Conservation (phyloP, 163 green algal genomes). For the Prototheca stagnorum region DNA sequence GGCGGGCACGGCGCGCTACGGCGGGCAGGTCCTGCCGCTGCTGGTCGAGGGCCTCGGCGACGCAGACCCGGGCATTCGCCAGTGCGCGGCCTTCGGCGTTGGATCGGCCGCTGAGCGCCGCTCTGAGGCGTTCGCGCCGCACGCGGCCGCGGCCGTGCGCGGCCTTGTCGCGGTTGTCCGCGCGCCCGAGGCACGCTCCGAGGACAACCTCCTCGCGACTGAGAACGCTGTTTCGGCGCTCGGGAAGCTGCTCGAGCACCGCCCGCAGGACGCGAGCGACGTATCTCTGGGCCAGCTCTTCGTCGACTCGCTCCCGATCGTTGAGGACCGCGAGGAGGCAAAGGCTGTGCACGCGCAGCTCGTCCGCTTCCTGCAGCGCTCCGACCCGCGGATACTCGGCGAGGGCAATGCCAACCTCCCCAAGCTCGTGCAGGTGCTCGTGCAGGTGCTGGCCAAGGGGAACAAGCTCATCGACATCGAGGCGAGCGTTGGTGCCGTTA, state of each 20-base stretch:
- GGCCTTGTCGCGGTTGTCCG: slow-evolving; percentile 31
- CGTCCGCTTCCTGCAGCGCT: slow-evolving; percentile 43
- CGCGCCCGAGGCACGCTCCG: slow-evolving; percentile 33
- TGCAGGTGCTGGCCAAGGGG: slow-evolving; percentile 42
- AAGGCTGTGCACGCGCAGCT: slow-evolving; percentile 52
- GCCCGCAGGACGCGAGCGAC: slow-evolving; percentile 33
- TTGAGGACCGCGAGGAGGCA: slow-evolving; percentile 31
- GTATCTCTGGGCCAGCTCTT: slow-evolving; percentile 16
- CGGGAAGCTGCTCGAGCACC: slow-evolving; percentile 55
- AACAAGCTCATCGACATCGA: slow-evolving; percentile 35
- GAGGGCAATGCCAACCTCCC: slow-evolving; percentile 27
- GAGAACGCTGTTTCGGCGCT: slow-evolving; percentile 64
- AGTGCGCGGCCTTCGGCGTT: slow-evolving; percentile 74
- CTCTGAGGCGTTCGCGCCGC: slow-evolving; percentile 16
- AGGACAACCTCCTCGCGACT: slow-evolving; percentile 62
- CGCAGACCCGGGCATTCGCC: slow-evolving; percentile 48
- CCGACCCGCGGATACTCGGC: slow-evolving; percentile 24
- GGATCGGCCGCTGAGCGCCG: slow-evolving; percentile 44
- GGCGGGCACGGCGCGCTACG: slow-evolving; percentile 51
- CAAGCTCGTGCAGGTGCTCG: slow-evolving; percentile 37
- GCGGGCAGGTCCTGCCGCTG: slow-evolving; percentile 42
- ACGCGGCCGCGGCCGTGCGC: slow-evolving; percentile 24
- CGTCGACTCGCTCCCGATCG: slow-evolving; percentile 1
- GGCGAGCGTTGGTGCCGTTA: slow-evolving; percentile 24
- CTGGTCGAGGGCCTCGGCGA: slow-evolving; percentile 37